phyloP scores from a whole-genome alignment of 1,139 yeast species.

The Hanseniaspora uvarum region DNA sequence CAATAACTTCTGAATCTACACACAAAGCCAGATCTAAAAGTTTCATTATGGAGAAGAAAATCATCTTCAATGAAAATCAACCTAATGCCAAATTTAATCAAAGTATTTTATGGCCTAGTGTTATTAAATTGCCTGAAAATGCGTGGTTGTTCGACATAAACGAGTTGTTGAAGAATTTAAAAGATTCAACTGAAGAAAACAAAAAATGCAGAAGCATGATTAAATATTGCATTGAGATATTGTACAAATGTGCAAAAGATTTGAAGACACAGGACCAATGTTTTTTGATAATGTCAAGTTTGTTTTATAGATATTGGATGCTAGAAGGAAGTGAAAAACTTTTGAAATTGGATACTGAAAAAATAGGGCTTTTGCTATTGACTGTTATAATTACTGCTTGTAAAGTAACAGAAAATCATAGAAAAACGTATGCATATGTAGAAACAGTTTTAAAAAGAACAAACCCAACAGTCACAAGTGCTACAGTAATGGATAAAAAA shows the following conservation, averaged over 20 bases:
- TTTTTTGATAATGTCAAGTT: slow-evolving; percentile 30
- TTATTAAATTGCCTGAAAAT: slow-evolving; percentile 28
- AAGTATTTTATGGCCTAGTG: slow-evolving; percentile 31
- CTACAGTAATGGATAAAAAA: slow-evolving; percentile 29
- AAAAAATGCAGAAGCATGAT: slow-evolving; percentile 29
- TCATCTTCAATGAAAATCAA: slow-evolving; percentile 12
- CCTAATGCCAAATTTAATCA: slow-evolving; percentile 16
- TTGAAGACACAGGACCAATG: slow-evolving; percentile 31
- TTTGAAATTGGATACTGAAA: slow-evolving; percentile 26
- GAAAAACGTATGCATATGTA: slow-evolving; percentile 31
- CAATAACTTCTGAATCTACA: background rate
- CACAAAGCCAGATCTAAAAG: background rate
- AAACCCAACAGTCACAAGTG: slow-evolving; percentile 23
- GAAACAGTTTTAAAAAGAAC: slow-evolving; percentile 30
- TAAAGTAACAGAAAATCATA: slow-evolving; percentile 31
- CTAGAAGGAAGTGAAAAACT: slow-evolving; percentile 14
- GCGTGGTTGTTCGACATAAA: slow-evolving; percentile 28
- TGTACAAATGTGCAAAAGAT: slow-evolving; percentile 30
- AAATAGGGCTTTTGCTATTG: slow-evolving; percentile 27
- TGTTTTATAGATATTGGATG: slow-evolving; percentile 31
- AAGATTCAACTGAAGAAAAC: slow-evolving; percentile 22
- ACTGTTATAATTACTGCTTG: slow-evolving; percentile 32
- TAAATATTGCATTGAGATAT: slow-evolving; percentile 28
- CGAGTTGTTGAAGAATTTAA: slow-evolving; percentile 28
- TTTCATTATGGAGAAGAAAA: slow-evolving; percentile 9